A percentile compares a stretch with the other conserved stretches of the same genome.
These are phyloP conservation scores for Fusarium concolor DNA, from an alignment of 2,329 filamentous ascomycete genomes.

Conservation along the genomic window DNA sequence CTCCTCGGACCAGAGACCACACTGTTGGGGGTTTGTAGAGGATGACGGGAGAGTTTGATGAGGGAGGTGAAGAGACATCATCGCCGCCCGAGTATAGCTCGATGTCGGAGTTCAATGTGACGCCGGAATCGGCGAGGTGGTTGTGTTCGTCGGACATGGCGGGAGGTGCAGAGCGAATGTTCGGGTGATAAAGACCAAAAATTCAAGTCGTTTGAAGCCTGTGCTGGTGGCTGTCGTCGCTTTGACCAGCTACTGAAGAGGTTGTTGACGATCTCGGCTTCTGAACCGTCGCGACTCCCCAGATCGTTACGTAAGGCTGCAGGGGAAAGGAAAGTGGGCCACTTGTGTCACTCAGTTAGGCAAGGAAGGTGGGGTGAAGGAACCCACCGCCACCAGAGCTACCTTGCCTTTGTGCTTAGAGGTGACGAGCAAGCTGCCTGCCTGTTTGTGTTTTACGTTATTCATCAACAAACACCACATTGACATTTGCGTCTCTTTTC, in stretches of 20 bases:
- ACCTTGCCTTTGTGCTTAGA: constrained; percentile 35
- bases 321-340: neutral
- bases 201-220: neutral
- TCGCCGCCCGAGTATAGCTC: constrained; percentile 81
- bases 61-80: constrained; percentile 70
- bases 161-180: neutral
- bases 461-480: constrained; percentile 11
- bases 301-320: constrained; percentile 44
- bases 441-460: constrained; percentile 15
- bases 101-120: constrained; percentile 85
- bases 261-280: constrained; percentile 40
- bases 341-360: no score
- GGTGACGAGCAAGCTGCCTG: constrained; percentile 48
- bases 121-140: constrained; percentile 75
- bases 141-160: constrained; percentile 66
- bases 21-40: constrained; percentile 90
- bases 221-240: neutral
- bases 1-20: constrained; percentile 86
- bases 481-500: neutral
- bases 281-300: constrained; percentile 27
- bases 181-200: neutral
- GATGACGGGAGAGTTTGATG: constrained; percentile 76
- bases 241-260: constrained; percentile 21
- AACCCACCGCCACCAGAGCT: constrained; percentile 43
- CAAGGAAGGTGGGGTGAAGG: constrained; percentile 33